phyloP scores from a whole-genome alignment of 352 stramenopile species.

The Pythium dissimile region DNA sequence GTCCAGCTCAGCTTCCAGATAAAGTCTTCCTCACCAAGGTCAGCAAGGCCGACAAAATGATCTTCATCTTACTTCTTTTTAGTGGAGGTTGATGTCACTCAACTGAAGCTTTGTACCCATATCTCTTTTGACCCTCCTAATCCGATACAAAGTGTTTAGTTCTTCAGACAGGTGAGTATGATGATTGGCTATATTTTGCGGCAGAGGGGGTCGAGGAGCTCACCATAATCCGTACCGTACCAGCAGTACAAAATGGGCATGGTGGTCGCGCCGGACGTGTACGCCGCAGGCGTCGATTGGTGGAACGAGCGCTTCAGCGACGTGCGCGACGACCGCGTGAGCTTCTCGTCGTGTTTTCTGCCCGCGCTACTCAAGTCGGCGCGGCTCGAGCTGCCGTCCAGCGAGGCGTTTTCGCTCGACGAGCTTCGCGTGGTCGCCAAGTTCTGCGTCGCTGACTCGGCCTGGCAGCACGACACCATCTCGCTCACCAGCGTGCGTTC shows the following conservation, averaged over 20 bases:
- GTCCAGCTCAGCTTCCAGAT: conserved; percentile 1
- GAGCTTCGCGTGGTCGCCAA: conserved; percentile 54
- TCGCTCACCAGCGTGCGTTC: conserved; percentile 37
- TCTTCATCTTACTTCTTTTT: too few species aligned
- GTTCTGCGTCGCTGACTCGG: conserved; percentile 44
- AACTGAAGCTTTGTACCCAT: conserved; percentile 1
- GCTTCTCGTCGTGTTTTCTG: conserved; percentile 45
- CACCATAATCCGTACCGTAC: background rate
- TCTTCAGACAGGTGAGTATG: background rate
- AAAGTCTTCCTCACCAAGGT: background rate
- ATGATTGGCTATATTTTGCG: conserved; percentile 15
- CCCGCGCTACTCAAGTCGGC: conserved; percentile 45
- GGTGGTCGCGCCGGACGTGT: background rate
- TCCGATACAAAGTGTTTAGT: background rate
- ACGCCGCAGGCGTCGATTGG: conserved; percentile 18
- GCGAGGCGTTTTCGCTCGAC: conserved; percentile 46
- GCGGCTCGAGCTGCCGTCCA: conserved; percentile 28
- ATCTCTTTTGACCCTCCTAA: background rate
- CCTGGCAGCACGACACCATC: conserved; percentile 40
- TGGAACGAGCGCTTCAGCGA: conserved; percentile 20
- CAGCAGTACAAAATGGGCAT: background rate
- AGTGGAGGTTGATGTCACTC: background rate
- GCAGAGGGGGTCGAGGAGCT: conserved; percentile 17
- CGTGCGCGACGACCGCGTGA: conserved; percentile 10
- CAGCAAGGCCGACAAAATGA: background rate